Conservation (phyloP, 306 rosid genomes). For the Vachellia collinsii region DNA sequence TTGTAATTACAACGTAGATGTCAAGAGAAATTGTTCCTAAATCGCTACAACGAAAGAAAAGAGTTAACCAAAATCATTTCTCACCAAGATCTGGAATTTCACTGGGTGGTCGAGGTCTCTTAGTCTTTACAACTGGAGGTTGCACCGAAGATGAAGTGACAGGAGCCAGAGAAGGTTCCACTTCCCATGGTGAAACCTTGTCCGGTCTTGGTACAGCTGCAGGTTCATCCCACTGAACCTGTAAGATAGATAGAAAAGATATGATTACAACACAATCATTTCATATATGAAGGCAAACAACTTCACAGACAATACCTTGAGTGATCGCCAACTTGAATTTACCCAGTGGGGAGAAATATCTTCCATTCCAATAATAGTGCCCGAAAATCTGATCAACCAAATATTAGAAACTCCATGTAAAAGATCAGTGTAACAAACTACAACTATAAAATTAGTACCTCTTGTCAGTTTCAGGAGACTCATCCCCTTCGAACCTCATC, state of each 20-base stretch:
- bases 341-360: constrained; percentile 82
- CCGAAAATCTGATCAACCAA: constrained; percentile 71
- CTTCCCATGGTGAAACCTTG: constrained; percentile 94
- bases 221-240: constrained; percentile 99
- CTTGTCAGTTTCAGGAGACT: constrained; percentile 83
- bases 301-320: constrained; percentile 58
- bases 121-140: constrained; percentile 57
- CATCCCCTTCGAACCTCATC: constrained; percentile 95
- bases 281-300: neutral
- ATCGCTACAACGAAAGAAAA: constrained; percentile 1
- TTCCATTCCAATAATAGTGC: constrained; percentile 81
- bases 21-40: constrained; percentile 24
- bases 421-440: constrained; percentile 21
- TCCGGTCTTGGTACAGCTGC: constrained; percentile 81
- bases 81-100: constrained; percentile 64
- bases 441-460: constrained; percentile 54
- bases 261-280: constrained; percentile 9
- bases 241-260: constrained; percentile 31
- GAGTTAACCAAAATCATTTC: constrained; percentile 25
- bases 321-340: constrained; percentile 81
- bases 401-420: constrained; percentile 32
- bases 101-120: constrained; percentile 75
- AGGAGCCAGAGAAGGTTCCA: constrained; percentile 75
- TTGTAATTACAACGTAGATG: constrained; percentile 17
- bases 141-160: constrained; percentile 51